phyloP scores from a whole-genome alignment of 2,329 filamentous ascomycete species.

The Hysterium pulicare region DNA sequence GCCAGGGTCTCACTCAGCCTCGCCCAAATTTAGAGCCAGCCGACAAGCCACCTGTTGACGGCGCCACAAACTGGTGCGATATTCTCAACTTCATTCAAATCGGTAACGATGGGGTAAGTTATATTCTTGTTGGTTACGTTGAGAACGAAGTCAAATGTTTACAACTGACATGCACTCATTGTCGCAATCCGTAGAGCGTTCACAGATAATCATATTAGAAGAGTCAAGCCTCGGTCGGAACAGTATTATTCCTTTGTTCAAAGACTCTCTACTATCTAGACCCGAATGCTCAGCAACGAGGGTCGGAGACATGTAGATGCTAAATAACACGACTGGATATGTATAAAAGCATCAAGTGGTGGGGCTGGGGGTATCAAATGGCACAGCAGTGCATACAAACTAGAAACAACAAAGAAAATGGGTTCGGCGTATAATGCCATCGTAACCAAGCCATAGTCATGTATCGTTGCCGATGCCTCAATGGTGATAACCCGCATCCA shows the following conservation, averaged over 20 bases:
- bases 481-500: constrained; percentile 5
- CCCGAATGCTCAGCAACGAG: constrained; percentile 11
- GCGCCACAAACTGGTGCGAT: no score
- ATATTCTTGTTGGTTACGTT: no score
- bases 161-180: no score
- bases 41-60: no score
- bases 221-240: background rate
- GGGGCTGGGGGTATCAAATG: constrained; percentile 27
- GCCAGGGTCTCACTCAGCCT: constrained; percentile 2
- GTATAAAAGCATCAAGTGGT: constrained; percentile 15
- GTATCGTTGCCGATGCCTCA: constrained; percentile 19
- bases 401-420: constrained; percentile 15
- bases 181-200: no score
- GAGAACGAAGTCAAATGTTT: no score
- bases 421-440: no score
- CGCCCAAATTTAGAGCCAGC: constrained; percentile 1
- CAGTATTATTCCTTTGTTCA: constrained; percentile 9
- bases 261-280: constrained; percentile 9
- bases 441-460: constrained; percentile 5
- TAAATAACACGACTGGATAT: background rate
- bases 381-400: constrained; percentile 19
- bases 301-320: constrained; percentile 6
- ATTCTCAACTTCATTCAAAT: no score
- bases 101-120: no score
- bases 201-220: no score